Percentiles rank a stretch among this genome's conserved stretches.
phyloP scores from a whole-genome alignment of 179 eudicot species.

The Silene vulgaris region DNA sequence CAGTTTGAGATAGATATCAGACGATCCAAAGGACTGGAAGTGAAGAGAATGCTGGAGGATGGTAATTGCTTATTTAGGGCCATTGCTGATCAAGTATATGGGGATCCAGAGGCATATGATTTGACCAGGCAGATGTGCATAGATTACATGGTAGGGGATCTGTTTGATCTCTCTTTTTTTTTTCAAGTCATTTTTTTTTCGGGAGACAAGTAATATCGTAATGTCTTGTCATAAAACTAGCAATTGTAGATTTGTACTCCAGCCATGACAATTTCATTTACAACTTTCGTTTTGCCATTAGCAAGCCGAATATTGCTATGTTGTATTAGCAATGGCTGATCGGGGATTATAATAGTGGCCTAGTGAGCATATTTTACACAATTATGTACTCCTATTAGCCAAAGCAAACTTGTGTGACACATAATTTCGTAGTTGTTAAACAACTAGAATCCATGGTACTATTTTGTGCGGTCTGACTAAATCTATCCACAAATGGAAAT shows the following conservation, averaged over 20 bases:
- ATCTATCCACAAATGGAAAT: background rate
- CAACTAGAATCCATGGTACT: background rate
- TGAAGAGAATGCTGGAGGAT: slow-evolving; percentile 81
- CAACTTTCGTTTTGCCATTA: background rate
- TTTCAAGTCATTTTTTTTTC: background rate
- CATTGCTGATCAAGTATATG: slow-evolving; percentile 97
- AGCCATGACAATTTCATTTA: background rate
- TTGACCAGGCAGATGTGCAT: slow-evolving; percentile 94
- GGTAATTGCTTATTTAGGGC: slow-evolving; percentile 98
- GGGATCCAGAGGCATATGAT: slow-evolving; percentile 85
- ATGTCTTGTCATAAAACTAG: background rate
- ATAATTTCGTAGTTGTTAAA: background rate
- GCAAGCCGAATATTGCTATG: background rate
- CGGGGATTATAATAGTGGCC: no score
- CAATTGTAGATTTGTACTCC: background rate
- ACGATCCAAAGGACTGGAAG: slow-evolving; percentile 80
- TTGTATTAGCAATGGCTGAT: no score
- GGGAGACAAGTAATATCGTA: background rate
- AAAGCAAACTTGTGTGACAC: background rate
- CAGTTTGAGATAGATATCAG: slow-evolving; percentile 90
- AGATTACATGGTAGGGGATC: slow-evolving; percentile 76
- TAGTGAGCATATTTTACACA: no score
- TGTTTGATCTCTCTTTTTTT: background rate
- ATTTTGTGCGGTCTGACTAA: background rate
- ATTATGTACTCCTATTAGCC: background rate